These are phyloP conservation scores for Tephrocybe sp. DNA, from an alignment of 768 basidiomycete species.

Conservation along the genomic window DNA sequence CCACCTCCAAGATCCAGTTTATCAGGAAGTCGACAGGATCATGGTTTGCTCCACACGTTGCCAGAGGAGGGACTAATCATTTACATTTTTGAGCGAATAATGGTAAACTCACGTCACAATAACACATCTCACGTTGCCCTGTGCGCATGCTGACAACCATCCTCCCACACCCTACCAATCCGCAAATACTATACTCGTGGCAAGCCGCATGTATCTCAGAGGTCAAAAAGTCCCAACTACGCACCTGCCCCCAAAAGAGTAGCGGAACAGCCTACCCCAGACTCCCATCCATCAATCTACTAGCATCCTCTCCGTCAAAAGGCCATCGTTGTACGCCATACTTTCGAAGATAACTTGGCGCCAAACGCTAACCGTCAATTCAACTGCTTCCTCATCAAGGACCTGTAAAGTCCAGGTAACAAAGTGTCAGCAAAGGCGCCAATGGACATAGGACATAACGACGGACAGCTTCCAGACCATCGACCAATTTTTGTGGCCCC, in stretches of 20 bases:
- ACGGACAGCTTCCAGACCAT: constrained; percentile 88
- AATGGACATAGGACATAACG: not conserved
- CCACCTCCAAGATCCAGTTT: not conserved
- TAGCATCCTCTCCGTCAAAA: constrained; percentile 82
- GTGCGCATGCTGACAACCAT: constrained; percentile 17
- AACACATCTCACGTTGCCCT: constrained; percentile 19
- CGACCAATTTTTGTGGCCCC: constrained; percentile 77
- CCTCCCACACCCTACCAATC: constrained; percentile 16
- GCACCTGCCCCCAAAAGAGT: constrained; percentile 50
- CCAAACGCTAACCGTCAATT: constrained; percentile 81
- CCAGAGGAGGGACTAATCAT: constrained; percentile 38
- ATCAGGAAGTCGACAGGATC: constrained; percentile 4
- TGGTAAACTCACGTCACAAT: constrained; percentile 55
- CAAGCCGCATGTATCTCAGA: constrained; percentile 42
- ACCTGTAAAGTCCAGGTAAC: constrained; percentile 49
- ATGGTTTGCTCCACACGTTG: constrained; percentile 12
- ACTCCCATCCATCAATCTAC: constrained; percentile 51
- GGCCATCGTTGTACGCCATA: constrained; percentile 86
- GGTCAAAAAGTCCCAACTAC: constrained; percentile 44
- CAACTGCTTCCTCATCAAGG: constrained; percentile 85
- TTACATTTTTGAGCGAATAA: constrained; percentile 44
- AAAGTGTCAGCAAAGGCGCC: not conserved
- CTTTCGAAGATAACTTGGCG: constrained; percentile 93
- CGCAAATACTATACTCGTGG: constrained; percentile 29
- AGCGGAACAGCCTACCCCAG: constrained; percentile 25